Evolutionary conservation across 2,329 filamentous ascomycete genomes (phyloP).

Genomic region (Fusarium austroafricanum): DNA sequence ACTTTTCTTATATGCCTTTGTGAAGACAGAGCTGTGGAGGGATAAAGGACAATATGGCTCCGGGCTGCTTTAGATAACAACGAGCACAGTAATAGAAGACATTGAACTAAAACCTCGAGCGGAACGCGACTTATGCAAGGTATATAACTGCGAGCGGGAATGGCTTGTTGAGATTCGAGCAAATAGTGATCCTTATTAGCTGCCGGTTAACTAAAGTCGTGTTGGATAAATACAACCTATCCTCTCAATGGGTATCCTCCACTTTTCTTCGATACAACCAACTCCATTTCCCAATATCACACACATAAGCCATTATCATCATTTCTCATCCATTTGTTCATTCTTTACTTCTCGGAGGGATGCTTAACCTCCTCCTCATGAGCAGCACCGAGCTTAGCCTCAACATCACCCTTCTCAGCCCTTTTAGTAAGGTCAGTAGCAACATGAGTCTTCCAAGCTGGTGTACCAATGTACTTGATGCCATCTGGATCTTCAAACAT

Average conservation of each 20-base stretch:
- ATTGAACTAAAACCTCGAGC: too few species aligned
- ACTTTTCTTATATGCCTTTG: too few species aligned
- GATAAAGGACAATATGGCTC: too few species aligned
- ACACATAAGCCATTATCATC: not conserved
- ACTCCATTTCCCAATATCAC: not conserved
- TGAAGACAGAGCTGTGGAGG: too few species aligned
- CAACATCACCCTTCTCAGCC: conserved; percentile 38
- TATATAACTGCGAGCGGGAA: too few species aligned
- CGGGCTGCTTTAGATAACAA: too few species aligned
- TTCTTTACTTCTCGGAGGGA: conserved; percentile 5
- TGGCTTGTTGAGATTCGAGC: too few species aligned
- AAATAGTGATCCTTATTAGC: too few species aligned
- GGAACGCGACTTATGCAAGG: too few species aligned
- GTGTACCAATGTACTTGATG: conserved; percentile 35
- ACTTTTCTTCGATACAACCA: not conserved
- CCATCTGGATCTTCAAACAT: conserved; percentile 47
- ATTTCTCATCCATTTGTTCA: not conserved
- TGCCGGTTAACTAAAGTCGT: too few species aligned
- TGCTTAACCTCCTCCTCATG: conserved; percentile 9
- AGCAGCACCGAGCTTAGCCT: conserved; percentile 27
- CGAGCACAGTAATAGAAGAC: too few species aligned
- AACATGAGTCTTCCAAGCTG: conserved; percentile 39
- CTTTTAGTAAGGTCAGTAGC: conserved; percentile 16
- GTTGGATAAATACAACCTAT: not conserved
- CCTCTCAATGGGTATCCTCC: not conserved